Evolutionary conservation across 345 rosid species (phyloP), one percentile per base, ranked within the genome.

Genomic region (Microthlaspi erraticum): DNA sequence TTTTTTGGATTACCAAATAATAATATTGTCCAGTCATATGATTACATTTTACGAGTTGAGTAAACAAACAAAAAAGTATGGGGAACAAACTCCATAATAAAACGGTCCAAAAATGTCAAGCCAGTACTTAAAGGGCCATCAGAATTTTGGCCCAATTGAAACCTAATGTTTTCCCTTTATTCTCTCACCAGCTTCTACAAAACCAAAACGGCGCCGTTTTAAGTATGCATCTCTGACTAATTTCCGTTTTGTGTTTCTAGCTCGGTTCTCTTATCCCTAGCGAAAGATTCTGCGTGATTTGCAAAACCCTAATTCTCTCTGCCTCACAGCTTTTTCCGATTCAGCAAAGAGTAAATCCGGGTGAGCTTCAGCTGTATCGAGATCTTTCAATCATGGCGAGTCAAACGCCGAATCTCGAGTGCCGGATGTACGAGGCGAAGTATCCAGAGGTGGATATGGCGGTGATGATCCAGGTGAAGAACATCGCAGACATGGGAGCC

Each of bases 391-490:
- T 48, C 76, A 86, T 83, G 93, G 88, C 88, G 68, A 71, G 46
- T 10, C 78, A 82, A 64, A 53, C 81, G 2, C 96, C 95, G 39
- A 94, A 88, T 77, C 88, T 94, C 6, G 99, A 91, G 80, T 94
- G 99, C 76, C 84, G 99, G 36, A 94, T 89, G 96, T 94, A 94
- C 85, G 99, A 91, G 73, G 76, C 94, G 5, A 81, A 68, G 83
- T 94, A 94, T 66, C 99, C 99, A 33, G 97, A 91, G 75, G 92
- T 94, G 54, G 99, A 86, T 75, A 91, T 88, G 97, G 97, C 97
- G 43, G 99, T 94, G 72, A 94, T 94, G 99, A 91, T 94, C 20
- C 99, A 91, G 79, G 99, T 94, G 52, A 94, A 94, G 75, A 88
- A 76, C 83, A 91, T 94, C 73, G 96, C 96, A 36, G 98, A 94